Conservation (phyloP, 768 basidiomycete species). For the Tricholoma hemisulphureum region DNA sequence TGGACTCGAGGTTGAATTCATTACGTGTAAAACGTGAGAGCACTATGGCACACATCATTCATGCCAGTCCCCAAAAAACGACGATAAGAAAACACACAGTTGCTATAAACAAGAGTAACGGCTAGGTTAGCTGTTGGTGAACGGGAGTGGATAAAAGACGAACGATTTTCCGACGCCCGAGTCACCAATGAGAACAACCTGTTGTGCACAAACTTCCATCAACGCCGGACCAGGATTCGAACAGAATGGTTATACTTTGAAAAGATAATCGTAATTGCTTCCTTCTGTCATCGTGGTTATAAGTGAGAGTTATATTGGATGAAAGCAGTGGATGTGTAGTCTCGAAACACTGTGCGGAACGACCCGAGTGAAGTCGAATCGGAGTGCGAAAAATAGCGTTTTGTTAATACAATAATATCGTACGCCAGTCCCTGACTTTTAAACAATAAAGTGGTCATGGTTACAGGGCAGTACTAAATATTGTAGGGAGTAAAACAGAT, state of each 20-base stretch:
- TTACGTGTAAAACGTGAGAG: conserved; percentile 99
- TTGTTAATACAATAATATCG: too few relatives aligned
- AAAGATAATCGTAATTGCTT: conserved; percentile 97
- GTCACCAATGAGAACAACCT: conserved; percentile 99
- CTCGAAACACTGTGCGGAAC: neutral
- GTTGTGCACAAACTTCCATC: conserved; percentile 11
- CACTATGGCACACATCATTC: conserved; percentile 50
- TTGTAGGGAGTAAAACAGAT: too few relatives aligned
- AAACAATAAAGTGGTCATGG: too few relatives aligned
- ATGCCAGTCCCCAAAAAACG: too few relatives aligned
- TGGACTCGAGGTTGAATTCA: conserved; percentile 98
- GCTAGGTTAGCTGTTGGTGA: conserved; percentile 8
- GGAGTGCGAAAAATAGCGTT: too few relatives aligned
- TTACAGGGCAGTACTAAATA: too few relatives aligned
- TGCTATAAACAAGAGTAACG: conserved; percentile 38
- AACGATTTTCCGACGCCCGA: conserved; percentile 99
- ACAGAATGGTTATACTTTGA: conserved; percentile 68
- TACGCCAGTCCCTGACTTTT: too few relatives aligned
- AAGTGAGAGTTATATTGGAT: conserved; percentile 17
- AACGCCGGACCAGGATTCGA: neutral
- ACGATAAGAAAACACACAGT: conserved; percentile 47
- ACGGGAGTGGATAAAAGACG: conserved; percentile 31
- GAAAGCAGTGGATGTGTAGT: conserved; percentile 15
- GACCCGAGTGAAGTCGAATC: too few relatives aligned
- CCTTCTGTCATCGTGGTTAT: conserved; percentile 73